phyloP scores from a whole-genome alignment of 768 basidiomycete genomes.

The Stropharia rugosoannulata region DNA sequence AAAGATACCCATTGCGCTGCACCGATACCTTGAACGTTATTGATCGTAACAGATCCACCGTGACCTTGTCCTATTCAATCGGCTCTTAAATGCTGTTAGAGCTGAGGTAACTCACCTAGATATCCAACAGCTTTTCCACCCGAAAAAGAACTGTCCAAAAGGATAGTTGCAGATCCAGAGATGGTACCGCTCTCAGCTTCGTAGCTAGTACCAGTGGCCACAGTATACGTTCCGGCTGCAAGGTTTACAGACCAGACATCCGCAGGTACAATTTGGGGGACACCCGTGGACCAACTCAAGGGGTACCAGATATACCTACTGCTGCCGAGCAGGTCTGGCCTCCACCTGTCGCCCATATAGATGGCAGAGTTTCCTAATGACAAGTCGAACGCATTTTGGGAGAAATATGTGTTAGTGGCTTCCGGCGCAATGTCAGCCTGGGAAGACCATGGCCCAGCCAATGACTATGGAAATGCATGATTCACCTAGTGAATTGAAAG shows the following conservation, averaged over 20 bases:
- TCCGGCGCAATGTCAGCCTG: constrained; percentile 56
- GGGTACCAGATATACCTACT: constrained; percentile 66
- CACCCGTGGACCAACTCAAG: constrained; percentile 51
- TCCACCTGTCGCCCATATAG: constrained; percentile 69
- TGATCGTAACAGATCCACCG: constrained; percentile 56
- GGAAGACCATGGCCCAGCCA: constrained; percentile 54
- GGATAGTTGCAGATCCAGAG: constrained; percentile 44
- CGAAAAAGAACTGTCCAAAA: constrained; percentile 46
- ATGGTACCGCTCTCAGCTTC: constrained; percentile 54
- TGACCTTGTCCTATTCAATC: constrained; percentile 34
- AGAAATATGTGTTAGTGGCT: constrained; percentile 54
- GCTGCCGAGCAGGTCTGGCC: constrained; percentile 49
- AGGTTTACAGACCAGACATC: constrained; percentile 60
- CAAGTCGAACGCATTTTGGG: constrained; percentile 59
- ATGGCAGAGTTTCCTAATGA: constrained; percentile 47
- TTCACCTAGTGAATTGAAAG: neutral
- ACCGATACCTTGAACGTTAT: constrained; percentile 54
- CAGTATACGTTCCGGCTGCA: constrained; percentile 47
- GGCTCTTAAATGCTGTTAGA: neutral
- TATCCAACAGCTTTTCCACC: constrained; percentile 54
- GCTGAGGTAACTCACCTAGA: constrained; percentile 38
- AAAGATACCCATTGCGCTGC: constrained; percentile 57
- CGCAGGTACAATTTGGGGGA: constrained; percentile 51
- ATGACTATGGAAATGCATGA: constrained; percentile 32
- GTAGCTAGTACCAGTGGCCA: constrained; percentile 50